Base-by-base conservation (phyloP, 306 rosid genomes). In the Glycine latifolia region DNA sequence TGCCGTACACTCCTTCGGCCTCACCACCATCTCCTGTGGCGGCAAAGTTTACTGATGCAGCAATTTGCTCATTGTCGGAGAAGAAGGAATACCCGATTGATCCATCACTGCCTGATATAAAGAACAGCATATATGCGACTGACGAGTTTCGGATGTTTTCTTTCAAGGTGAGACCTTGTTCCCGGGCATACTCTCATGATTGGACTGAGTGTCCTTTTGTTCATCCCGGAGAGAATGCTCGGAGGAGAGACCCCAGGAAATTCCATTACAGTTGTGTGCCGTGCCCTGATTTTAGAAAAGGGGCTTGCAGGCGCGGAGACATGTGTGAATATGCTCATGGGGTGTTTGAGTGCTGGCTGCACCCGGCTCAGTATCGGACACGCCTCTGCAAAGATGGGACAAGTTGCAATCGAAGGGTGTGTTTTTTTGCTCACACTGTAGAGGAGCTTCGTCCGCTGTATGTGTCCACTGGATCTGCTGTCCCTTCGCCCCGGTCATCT, bases 201-300 rank as follows among this genome's bases (percentile, higher is more conserved):
- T 94, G 98, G 98, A 94, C 98, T 0, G 97, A 94, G 73, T 94
- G 98, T 77, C 98, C 98, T 2, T 94, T 91, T 70, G 98, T 94
- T 58, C 98, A 94, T 76, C 98, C 98, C 0, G 98, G 98, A 46
- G 98, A 94, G 88, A 94, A 94, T 78, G 98, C 98, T 75, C 92
- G 97, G 8, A 86, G 98, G 86, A 87, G 98, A 74, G 98, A 94
- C 73, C 98, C 97, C 3, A 84, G 97, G 35, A 94, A 92, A 88
- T 94, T 87, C 75, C 94, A 92, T 63, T 94, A 94, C 83, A 94
- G 97, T 76, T 92, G 98, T 56, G 91, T 92, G 20, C 95, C 98
- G 4, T 94, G 98, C 81, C 98, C 98, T 54, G 98, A 91, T 41
- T 94, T 94, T 70, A 87, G 91, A 46, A 94, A 92, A 86, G 97